These are phyloP conservation scores for Ilex asprella DNA, from an alignment of 257 asterid species.

Conservation along the genomic window DNA sequence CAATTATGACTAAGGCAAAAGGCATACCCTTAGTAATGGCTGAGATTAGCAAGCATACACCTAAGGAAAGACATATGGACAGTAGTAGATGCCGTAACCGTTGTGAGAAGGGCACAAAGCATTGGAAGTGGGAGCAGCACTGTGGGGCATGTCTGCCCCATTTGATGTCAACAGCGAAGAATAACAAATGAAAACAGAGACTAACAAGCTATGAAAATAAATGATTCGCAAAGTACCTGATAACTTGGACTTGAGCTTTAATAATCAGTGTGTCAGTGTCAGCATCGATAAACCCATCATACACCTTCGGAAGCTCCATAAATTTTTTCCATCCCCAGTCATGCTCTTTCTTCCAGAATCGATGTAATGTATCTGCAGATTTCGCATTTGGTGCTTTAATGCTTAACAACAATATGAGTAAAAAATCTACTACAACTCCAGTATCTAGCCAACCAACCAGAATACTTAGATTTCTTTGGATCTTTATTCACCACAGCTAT, in stretches of 20 bases:
- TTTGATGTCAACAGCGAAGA: neutral
- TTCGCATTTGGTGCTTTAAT: slow-evolving; percentile 5
- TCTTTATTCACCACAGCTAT: slow-evolving; percentile 93
- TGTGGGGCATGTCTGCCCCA: no score
- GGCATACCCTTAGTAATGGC: no score
- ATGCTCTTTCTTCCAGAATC: slow-evolving; percentile 94
- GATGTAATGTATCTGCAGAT: slow-evolving; percentile 76
- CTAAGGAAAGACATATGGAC: no score
- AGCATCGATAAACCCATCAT: slow-evolving; percentile 81
- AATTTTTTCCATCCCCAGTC: slow-evolving; percentile 99
- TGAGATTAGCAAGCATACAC: no score
- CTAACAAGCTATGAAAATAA: neutral
- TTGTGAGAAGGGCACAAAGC: no score
- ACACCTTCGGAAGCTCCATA: slow-evolving; percentile 88
- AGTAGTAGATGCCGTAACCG: no score
- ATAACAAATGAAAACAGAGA: neutral
- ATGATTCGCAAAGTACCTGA: slow-evolving; percentile 42
- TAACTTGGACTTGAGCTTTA: slow-evolving; percentile 95
- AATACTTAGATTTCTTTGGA: slow-evolving; percentile 86
- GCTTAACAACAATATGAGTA: slow-evolving; percentile 3
- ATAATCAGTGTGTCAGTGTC: slow-evolving; percentile 81
- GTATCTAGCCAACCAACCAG: slow-evolving; percentile 40
- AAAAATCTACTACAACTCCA: neutral
- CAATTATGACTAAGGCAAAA: no score
- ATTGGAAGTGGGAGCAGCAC: no score